phyloP scores from a whole-genome alignment of 1,139 yeast genomes.

The Lodderomyces elongisporus region DNA sequence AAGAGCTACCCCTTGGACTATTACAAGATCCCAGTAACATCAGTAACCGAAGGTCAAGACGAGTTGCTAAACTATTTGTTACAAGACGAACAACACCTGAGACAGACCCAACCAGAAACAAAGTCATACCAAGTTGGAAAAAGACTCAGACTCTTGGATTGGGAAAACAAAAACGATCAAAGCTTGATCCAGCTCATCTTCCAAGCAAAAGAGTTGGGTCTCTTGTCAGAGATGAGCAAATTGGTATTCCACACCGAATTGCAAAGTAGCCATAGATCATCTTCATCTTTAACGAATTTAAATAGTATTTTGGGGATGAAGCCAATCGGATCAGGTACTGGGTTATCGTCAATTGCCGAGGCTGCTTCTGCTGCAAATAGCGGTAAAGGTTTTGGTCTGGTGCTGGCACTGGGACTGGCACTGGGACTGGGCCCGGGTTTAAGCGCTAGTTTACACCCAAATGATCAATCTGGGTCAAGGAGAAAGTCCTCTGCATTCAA shows the following conservation, averaged over 20 bases:
- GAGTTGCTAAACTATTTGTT: constrained; percentile 20
- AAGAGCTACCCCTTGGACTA: constrained; percentile 34
- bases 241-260: constrained; percentile 32
- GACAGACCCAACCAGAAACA: constrained; percentile 5
- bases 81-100: constrained; percentile 9
- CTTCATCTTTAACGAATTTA: constrained; percentile 34
- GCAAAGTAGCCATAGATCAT: constrained; percentile 28
- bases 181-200: constrained; percentile 29
- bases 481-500: constrained; percentile 27
- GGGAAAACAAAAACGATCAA: constrained; percentile 23
- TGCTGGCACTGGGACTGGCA: no score
- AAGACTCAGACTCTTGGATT: constrained; percentile 24
- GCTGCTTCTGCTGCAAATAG: no score
- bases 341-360: constrained; percentile 19
- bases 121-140: constrained; percentile 20
- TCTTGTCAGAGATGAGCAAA: constrained; percentile 36
- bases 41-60: constrained; percentile 18
- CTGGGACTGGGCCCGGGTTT: not conserved
- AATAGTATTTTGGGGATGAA: constrained; percentile 22
- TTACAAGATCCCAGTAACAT: constrained; percentile 27
- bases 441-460: not conserved
- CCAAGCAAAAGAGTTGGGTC: constrained; percentile 34
- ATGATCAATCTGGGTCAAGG: constrained; percentile 9
- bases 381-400: no score
- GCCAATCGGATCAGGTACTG: constrained; percentile 20